phyloP scores from a whole-genome alignment of 116 monocot species.

The Iris pallida region DNA sequence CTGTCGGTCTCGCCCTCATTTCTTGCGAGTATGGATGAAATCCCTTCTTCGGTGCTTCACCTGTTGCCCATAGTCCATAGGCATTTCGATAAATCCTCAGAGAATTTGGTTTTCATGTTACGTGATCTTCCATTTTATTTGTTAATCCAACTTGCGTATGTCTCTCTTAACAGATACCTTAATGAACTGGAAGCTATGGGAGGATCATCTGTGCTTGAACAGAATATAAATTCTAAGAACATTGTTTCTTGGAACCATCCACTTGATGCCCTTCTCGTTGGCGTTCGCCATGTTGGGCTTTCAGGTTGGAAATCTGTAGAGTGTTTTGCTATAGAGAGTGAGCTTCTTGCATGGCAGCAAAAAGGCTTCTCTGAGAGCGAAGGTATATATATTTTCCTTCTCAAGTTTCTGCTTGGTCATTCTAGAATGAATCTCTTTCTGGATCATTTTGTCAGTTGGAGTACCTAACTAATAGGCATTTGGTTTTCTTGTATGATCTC shows the following conservation, averaged over 20 bases:
- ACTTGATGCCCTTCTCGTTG: slow-evolving; percentile 65
- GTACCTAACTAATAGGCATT: neutral
- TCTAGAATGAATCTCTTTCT: slow-evolving; percentile 1
- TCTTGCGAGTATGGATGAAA: too few relatives aligned
- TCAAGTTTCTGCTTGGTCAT: neutral
- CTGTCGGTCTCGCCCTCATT: too few relatives aligned
- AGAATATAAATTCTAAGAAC: slow-evolving; percentile 44
- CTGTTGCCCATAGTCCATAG: too few relatives aligned
- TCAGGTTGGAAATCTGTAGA: slow-evolving; percentile 82
- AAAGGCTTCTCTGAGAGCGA: slow-evolving; percentile 64
- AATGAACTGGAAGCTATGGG: slow-evolving; percentile 77
- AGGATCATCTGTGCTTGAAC: slow-evolving; percentile 64
- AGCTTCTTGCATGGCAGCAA: slow-evolving; percentile 68
- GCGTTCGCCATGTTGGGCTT: slow-evolving; percentile 63
- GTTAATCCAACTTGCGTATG: neutral
- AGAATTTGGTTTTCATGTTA: neutral
- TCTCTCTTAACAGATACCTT: slow-evolving; percentile 37
- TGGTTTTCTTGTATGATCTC: neutral
- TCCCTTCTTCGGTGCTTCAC: too few relatives aligned
- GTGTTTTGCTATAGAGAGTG: slow-evolving; percentile 73
- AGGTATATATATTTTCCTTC: slow-evolving; percentile 28
- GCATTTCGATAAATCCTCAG: too few relatives aligned
- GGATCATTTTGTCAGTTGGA: neutral
- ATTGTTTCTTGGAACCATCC: slow-evolving; percentile 44
- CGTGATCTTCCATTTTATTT: neutral